Evolutionary conservation across 2,329 filamentous ascomycete species (phyloP), one percentile per base, ranked within the genome.

Genomic region (Alternaria metachromatica): DNA sequence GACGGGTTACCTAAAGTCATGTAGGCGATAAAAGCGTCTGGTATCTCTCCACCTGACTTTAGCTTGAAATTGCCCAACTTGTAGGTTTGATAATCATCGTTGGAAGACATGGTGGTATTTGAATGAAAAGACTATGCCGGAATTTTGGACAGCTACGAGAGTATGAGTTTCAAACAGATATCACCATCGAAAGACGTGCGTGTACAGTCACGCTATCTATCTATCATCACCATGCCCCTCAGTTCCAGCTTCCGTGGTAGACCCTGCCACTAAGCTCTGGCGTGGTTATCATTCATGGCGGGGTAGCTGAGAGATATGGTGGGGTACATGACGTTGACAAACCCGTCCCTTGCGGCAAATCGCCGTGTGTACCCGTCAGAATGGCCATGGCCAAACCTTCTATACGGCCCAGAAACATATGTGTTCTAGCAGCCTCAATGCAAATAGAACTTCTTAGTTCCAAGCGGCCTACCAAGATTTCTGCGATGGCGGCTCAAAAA

Each of bases 21-120:
- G 83, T 92, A 95, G 15, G 91, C 90, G 58, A 95, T 88, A 72
- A 87, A 86, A 2, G 92, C 92, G 68, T 87, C 78, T 2, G 86
- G 84, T 18, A 94, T 84, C 6, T 80, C 83, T n/a, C 82, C 83
- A 43, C 90, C 90, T 25, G 85, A 88, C 72, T 90, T 87, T 3
- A 94, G 86, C 64, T 85, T 80, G 82, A 90, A 92, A 78, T 91
- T 85, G 18, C 90, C 90, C 0, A 92, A 83, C 23, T 84, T 78
- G 76, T 86, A 91, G 2, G 80, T 87, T 58, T 87, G 75, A 65
- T 82, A 85, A 43, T 84, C 81, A 20, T 73, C 72, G 20, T 65
- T 55, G 5, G 66, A 64, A 48, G 70, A 53, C 62, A 65, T 68
- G 28, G 12, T 65, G 21, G 15, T 28, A 18, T 28, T 26, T 25